Base-by-base conservation (phyloP, 495 filamentous ascomycete species). In the Hypomontagnella submonticulosa region DNA sequence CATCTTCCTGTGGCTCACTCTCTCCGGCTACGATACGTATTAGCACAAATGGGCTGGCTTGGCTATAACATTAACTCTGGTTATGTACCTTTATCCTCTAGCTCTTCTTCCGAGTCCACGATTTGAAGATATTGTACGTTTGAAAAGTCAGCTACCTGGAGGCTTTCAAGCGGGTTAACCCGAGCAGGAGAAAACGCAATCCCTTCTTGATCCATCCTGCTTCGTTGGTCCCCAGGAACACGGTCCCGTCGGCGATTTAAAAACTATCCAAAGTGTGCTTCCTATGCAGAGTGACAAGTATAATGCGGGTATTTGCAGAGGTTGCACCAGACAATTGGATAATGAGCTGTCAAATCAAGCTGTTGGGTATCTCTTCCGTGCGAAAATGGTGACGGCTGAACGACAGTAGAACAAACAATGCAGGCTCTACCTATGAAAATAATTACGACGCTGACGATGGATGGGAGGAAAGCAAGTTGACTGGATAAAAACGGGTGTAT, bases 141-240 rank as follows among this genome's bases (percentile, higher is more conserved):
- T 43, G 72, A 77, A 66, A 72, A 80, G 44, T 80, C 51, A 62
- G 77, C 71, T 57, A 77, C 66, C 73, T 76, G 71, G 51, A 81
- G 70, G 63, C 73, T 62, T 63, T 70, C 68, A 55, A 71, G 55
- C 64, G 71, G 68, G 66, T 76, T 33, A 67, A 61, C 23, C 73
- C 78, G 75, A 20, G 71, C 69, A 50, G 76, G 74, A 73, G 71
- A 79, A 69, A 75, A 76, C 52, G 77, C 60, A 54, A 79, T 73
- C 49, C 71, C 72, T 41, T 60, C 57, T 71, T 62, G 59, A 63
- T 72, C 69, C 5, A 44, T 16, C 71, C 72, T 72, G 5, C 36
- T 72, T 40, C 50, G 52, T 54, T 58, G 30, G 57, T 32, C 48
- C 44, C 32, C 23, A 57, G 53, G 42, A 56, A 49, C 20, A 5